Evolutionary conservation across 495 filamentous ascomycete genomes (phyloP).

Genomic region (Hypomontagnella submonticulosa): DNA sequence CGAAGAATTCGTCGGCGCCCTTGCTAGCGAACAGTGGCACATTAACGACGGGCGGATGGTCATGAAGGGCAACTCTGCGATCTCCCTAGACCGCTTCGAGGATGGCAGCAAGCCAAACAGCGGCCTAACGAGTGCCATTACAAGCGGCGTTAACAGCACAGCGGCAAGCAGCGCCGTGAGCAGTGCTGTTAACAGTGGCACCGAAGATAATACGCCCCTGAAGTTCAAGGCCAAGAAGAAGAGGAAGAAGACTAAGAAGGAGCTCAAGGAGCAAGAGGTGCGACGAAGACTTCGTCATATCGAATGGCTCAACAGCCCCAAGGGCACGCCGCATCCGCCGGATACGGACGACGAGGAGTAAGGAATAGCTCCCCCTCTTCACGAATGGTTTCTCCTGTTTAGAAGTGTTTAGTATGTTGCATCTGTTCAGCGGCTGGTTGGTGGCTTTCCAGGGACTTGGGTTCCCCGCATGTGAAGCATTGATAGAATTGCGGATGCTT

Average conservation of each 20-base stretch:
- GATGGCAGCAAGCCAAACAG: slow-evolving; percentile 76
- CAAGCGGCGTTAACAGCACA: slow-evolving; percentile 65
- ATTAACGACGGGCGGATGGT: slow-evolving; percentile 87
- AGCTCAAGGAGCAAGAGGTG: slow-evolving; percentile 92
- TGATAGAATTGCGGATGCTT: slow-evolving; percentile 21
- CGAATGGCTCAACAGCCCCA: slow-evolving; percentile 86
- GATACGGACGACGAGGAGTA: slow-evolving; percentile 84
- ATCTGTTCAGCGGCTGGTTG: slow-evolving; percentile 6
- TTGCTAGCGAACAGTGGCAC: slow-evolving; percentile 95
- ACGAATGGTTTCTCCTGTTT: slow-evolving; percentile 1
- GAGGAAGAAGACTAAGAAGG: slow-evolving; percentile 98
- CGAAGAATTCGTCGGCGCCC: slow-evolving; percentile 95
- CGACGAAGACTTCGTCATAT: slow-evolving; percentile 91
- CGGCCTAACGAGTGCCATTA: slow-evolving; percentile 61
- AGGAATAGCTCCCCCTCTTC: slow-evolving; percentile 5
- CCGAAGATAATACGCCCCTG: slow-evolving; percentile 79
- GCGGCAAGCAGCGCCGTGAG: slow-evolving; percentile 68
- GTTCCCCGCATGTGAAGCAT: neutral
- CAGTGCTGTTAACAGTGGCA: slow-evolving; percentile 84
- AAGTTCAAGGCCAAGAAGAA: slow-evolving; percentile 93
- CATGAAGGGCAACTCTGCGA: slow-evolving; percentile 78
- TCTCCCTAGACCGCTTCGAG: slow-evolving; percentile 85
- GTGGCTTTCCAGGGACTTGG: slow-evolving; percentile 10
- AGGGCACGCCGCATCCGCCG: slow-evolving; percentile 79
- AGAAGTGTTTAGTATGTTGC: slow-evolving; percentile 15